Evolutionary conservation across 2,329 filamentous ascomycete species (phyloP).

Genomic region (Exophiala aquamarina): DNA sequence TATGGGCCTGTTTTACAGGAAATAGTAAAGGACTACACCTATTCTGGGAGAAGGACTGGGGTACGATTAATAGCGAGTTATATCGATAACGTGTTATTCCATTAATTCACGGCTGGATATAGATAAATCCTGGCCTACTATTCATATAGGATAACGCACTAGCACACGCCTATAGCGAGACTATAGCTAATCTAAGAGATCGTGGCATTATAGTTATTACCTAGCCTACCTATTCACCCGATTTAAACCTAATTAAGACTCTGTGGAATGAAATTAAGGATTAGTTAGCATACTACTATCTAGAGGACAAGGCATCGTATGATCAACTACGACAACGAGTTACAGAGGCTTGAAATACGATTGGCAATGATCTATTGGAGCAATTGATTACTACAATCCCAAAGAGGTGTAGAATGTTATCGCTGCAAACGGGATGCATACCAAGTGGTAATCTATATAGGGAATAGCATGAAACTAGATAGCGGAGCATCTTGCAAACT

Average conservation of each 20-base stretch:
- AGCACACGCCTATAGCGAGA: slow-evolving; percentile 5
- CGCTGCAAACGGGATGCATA: neutral
- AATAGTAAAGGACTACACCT: slow-evolving; percentile 29
- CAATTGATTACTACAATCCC: neutral
- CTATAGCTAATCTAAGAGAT: slow-evolving; percentile 1
- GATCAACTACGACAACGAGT: slow-evolving; percentile 1
- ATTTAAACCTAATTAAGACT: slow-evolving; percentile 26
- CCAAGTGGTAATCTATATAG: neutral
- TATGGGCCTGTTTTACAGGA: slow-evolving; percentile 32
- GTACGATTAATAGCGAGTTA: slow-evolving; percentile 27
- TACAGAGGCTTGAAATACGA: slow-evolving; percentile 4
- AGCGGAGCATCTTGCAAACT: no score
- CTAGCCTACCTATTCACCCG: slow-evolving; percentile 18
- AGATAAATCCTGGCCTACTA: slow-evolving; percentile 2
- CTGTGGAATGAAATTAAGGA: slow-evolving; percentile 22
- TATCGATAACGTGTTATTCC: slow-evolving; percentile 25
- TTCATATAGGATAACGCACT: slow-evolving; percentile 24
- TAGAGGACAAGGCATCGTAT: neutral
- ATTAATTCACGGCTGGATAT: slow-evolving; percentile 17
- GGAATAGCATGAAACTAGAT: no score
- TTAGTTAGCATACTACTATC: neutral
- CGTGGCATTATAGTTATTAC: slow-evolving; percentile 13
- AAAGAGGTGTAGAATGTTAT: neutral
- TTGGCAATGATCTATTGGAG: neutral
- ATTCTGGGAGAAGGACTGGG: slow-evolving; percentile 36